These are phyloP conservation scores for Murraya paniculata DNA, from an alignment of 345 rosid genomes.

Conservation along the genomic window DNA sequence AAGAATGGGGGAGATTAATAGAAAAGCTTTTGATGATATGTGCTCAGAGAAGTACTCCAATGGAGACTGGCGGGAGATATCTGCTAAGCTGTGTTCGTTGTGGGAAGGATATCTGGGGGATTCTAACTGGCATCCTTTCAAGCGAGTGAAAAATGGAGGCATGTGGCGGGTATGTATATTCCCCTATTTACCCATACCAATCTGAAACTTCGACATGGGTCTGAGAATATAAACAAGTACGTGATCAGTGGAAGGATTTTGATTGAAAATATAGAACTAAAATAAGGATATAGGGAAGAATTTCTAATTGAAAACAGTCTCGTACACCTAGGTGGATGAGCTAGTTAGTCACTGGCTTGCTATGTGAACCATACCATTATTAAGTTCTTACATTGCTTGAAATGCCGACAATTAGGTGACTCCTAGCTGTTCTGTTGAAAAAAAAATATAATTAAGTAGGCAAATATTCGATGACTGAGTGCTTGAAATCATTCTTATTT, in stretches of 20 bases:
- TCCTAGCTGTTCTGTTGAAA: background rate
- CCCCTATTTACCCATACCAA: background rate
- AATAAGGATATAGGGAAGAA: background rate
- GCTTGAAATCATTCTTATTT: background rate
- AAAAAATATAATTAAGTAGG: background rate
- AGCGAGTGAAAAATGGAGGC: background rate
- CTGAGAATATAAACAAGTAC: background rate
- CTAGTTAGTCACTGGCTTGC: background rate
- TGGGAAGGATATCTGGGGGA: conserved; percentile 26
- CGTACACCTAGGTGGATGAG: background rate
- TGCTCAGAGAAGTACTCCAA: conserved; percentile 13
- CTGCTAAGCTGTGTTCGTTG: conserved; percentile 19
- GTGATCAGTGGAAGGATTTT: background rate
- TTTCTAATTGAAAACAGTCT: background rate
- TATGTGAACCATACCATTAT: background rate
- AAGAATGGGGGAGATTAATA: conserved; percentile 33
- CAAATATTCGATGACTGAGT: background rate
- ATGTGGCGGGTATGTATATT: conserved; percentile 11
- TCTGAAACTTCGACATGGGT: background rate
- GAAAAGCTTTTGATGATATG: conserved; percentile 14
- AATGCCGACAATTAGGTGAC: background rate
- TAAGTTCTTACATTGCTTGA: background rate
- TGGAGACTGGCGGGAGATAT: conserved; percentile 11
- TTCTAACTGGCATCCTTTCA: conserved; percentile 28
- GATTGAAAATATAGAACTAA: background rate